Conservation (phyloP, 768 basidiomycete genomes). For the Tulasnella sp. region DNA sequence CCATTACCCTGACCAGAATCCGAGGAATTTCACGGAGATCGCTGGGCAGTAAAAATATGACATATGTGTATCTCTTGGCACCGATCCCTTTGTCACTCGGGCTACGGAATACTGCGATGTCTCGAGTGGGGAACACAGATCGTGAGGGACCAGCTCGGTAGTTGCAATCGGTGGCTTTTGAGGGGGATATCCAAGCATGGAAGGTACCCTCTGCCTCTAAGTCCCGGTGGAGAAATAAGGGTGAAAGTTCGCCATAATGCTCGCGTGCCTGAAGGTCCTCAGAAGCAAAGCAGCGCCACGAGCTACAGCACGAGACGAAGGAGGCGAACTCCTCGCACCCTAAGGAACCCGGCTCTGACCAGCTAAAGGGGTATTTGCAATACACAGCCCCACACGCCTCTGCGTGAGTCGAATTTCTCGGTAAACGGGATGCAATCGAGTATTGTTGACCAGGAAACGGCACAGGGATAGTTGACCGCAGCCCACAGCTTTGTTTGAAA, state of each 20-base stretch:
- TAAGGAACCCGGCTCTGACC: not conserved
- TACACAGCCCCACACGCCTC: not conserved
- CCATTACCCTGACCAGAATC: not conserved
- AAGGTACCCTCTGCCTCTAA: not conserved
- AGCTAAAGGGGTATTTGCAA: not conserved
- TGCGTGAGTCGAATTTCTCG: not conserved
- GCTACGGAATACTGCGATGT: not conserved
- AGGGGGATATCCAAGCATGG: not conserved
- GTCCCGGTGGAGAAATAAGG: not conserved
- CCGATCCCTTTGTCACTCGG: not conserved
- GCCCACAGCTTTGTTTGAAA: not conserved
- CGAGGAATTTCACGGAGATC: not conserved
- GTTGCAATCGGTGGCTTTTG: not conserved
- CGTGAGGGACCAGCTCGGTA: not conserved
- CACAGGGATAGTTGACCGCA: not conserved
- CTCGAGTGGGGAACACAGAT: not conserved
- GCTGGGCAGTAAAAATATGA: not conserved
- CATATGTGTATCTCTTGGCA: not conserved
- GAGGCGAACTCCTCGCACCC: not conserved
- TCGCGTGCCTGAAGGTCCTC: not conserved
- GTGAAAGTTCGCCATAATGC: not conserved
- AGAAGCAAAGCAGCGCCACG: not conserved
- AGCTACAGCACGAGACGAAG: constrained; percentile 9
- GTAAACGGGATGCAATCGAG: not conserved
- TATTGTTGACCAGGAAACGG: not conserved